Percentiles rank a stretch among this genome's conserved stretches.
Evolutionary conservation across 2,329 filamentous ascomycete genomes (phyloP).

Genomic region (Colletotrichum sp.): DNA sequence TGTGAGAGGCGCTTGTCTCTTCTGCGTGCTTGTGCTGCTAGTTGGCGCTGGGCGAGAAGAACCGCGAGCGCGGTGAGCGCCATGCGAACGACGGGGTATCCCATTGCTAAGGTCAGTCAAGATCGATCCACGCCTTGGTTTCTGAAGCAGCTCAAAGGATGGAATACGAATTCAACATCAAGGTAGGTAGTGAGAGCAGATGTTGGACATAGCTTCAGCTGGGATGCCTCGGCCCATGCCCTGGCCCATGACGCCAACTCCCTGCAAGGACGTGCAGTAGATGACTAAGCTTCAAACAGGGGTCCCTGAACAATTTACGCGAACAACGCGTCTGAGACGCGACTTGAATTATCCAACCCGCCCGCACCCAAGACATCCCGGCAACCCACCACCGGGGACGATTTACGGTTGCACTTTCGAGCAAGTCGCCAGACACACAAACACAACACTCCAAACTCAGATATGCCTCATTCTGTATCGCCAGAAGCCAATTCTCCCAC

Average conservation of each 20-base stretch:
- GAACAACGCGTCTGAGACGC: background rate
- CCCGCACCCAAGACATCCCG: background rate
- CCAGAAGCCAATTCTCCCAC: constrained; percentile 31
- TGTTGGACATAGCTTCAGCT: background rate
- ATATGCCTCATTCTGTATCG: constrained; percentile 53
- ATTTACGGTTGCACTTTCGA: background rate
- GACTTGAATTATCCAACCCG: background rate
- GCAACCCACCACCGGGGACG: background rate
- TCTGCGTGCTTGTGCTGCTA: background rate
- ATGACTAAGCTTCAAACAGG: background rate
- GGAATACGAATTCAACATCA: background rate
- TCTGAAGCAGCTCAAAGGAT: background rate
- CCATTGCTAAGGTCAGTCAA: background rate
- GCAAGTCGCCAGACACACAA: background rate
- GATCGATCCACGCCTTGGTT: background rate
- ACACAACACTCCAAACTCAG: background rate
- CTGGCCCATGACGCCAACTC: background rate
- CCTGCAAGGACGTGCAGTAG: background rate
- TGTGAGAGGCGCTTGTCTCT: background rate
- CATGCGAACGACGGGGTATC: background rate
- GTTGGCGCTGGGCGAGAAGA: background rate
- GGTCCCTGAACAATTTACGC: background rate
- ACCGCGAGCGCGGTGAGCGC: background rate
- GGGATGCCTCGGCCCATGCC: background rate
- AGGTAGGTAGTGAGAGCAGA: background rate